Evolutionary conservation across 768 basidiomycete species (phyloP).

Genomic region (Fomitopsis serialis): DNA sequence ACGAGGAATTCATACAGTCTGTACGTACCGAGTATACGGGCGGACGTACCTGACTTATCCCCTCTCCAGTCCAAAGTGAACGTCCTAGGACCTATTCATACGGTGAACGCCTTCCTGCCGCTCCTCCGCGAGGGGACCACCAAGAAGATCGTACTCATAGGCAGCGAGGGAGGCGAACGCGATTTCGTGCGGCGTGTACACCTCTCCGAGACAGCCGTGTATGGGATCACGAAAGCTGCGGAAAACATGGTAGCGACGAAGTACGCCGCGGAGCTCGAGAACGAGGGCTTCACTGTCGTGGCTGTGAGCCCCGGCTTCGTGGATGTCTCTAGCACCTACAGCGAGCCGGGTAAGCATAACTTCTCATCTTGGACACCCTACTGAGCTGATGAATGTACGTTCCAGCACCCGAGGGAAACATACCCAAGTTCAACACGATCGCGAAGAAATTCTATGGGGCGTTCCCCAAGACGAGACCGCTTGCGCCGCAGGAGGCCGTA

Average conservation of each 20-base stretch:
- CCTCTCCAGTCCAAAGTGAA: slow-evolving; percentile 27
- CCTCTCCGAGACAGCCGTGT: slow-evolving; percentile 18
- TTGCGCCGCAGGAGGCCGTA: slow-evolving; percentile 10
- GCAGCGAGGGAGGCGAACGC: slow-evolving; percentile 23
- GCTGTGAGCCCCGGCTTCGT: background rate
- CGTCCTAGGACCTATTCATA: slow-evolving; percentile 30
- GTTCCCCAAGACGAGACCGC: slow-evolving; percentile 7
- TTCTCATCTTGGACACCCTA: background rate
- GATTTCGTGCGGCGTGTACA: slow-evolving; percentile 11
- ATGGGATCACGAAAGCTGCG: slow-evolving; percentile 32
- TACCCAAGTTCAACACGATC: background rate
- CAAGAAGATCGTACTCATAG: slow-evolving; percentile 31
- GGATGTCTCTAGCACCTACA: slow-evolving; percentile 5
- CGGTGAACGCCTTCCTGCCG: slow-evolving; percentile 32
- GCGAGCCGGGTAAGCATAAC: background rate
- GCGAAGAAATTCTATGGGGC: slow-evolving; percentile 8
- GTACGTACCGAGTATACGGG: too few relatives aligned
- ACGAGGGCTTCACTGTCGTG: background rate
- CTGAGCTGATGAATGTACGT: background rate
- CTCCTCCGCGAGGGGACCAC: slow-evolving; percentile 25
- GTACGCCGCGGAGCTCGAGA: slow-evolving; percentile 22
- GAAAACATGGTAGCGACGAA: slow-evolving; percentile 32
- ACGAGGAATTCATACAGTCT: too few relatives aligned
- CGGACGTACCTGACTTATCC: too few relatives aligned
- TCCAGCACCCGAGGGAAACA: slow-evolving; percentile 6